Base-by-base conservation (phyloP, 2,329 filamentous ascomycete species). In the Elsinoe perseae region DNA sequence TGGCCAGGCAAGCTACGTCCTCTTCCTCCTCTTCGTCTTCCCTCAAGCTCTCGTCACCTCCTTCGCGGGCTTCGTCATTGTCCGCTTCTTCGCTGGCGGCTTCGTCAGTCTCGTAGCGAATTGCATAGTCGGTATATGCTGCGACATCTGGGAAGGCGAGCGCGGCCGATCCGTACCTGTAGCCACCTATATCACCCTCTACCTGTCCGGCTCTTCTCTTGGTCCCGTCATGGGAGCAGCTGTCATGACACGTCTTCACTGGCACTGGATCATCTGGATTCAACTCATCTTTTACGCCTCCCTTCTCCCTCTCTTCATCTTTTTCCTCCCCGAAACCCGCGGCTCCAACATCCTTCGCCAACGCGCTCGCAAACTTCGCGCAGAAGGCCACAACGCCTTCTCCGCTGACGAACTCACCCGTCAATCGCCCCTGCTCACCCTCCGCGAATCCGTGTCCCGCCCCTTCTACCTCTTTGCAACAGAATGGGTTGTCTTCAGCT, bases 401-500 rank as follows among this genome's bases (percentile, higher is more conserved):
- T 66, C 66, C 7, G 40, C 66, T n/a, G 64, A 70, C 4, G 73
- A 76, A 34, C 62, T 65, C 27, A 60, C 61, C 40, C 52, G 38
- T 4, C 63, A 64, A 3, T 65, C 59, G 3, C 62, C 64, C n/a
- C 56, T 75, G 4, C 62, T 63, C 1, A 65, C 71, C 6, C 59
- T 77, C 9, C 61, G 61, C 20, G 66, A 66, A 36, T 64, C 63
- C 42, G 63, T 67, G 14, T 58, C 57, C 9, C 64, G 70, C 8
- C 70, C 72, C 0, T 42, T 66, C 12, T 68, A 69, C 34, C 72
- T 78, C 62, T 69, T 78, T 3, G 69, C 66, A 60, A 79, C 76
- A 1, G 77, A 80, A 64, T 72, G 72, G 2, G 76, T 80, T 0
- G 71, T 79, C 2, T 69, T 77, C 40, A 70, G 70, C 46, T 71